Base-by-base conservation (phyloP, 257 asterid species). In the Striga asiatica region DNA sequence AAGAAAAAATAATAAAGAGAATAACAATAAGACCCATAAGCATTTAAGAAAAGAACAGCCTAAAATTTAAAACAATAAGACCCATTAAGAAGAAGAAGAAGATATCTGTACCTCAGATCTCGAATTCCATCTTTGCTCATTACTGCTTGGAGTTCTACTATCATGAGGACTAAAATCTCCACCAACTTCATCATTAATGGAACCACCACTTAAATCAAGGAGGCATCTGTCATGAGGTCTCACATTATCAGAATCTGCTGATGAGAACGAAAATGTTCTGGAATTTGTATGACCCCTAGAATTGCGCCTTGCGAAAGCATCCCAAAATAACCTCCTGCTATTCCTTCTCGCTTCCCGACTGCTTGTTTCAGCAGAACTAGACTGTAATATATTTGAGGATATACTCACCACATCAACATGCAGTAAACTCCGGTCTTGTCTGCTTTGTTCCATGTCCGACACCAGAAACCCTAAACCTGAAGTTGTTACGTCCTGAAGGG, bases 271-370 rank as follows among this genome's bases (percentile, higher is more conserved):
- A 58, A 63, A 70, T 22, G 66, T 67, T 65, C 78, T 74, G 20
- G 83, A 71, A 32, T 84, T 79, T 20, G 72, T 37, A 60, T 69
- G 76, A 67, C 93, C 76, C 74, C 96, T 77, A 37, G 91, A 81
- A 71, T 69, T 59, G 51, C 82, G 82, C 69, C 93, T 76, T 27
- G 95, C 76, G 65, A 86, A 86, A 32, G 96, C 82, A 67, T 91
- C 96, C 95, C 89, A 80, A 61, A 86, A 91, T 62, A 86, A 77
- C 70, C 96, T 81, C 78, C 94, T 86, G 60, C 81, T 81, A 60
- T 78, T 77, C 66, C 81, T 78, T 67, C 91, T 78, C 51, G 74
- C 77, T 52, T 78, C 95, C 0, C 65, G 75, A 57, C 68, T 72
- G 67, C 66, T 77, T 62, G 67, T 64, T 60, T 75, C 92, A 65